These are phyloP conservation scores for Mucor sp. DNA, from an alignment of 371 early-diverging fungal species.

Conservation along the genomic window DNA sequence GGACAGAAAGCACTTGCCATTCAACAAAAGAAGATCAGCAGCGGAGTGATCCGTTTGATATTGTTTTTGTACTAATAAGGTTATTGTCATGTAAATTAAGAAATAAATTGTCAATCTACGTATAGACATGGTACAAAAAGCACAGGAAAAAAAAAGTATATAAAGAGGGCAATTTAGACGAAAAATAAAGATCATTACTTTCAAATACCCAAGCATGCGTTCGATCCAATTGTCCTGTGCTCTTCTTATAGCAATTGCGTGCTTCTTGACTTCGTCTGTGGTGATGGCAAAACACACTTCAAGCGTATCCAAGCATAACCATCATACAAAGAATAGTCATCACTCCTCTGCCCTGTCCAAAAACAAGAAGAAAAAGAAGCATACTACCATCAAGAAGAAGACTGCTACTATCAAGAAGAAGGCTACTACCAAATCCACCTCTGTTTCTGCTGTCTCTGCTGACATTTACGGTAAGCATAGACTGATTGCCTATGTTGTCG, in stretches of 20 bases:
- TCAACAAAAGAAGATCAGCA: constrained; percentile 41
- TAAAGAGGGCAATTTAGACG: neutral
- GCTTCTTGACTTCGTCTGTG: neutral
- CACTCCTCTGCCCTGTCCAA: neutral
- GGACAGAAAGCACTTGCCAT: constrained; percentile 61
- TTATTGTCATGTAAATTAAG: neutral
- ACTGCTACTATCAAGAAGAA: neutral
- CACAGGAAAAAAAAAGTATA: constrained; percentile 4
- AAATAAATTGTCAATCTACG: constrained; percentile 4
- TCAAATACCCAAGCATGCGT: neutral
- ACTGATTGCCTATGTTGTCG: constrained; percentile 39
- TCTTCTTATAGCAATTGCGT: neutral
- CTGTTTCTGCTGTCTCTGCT: neutral
- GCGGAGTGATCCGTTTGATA: constrained; percentile 9
- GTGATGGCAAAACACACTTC: neutral
- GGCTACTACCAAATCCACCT: neutral
- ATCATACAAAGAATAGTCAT: neutral
- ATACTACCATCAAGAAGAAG: neutral
- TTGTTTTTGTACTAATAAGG: constrained; percentile 1
- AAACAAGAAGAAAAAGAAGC: neutral
- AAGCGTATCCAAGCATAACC: neutral
- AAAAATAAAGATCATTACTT: neutral
- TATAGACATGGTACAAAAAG: neutral
- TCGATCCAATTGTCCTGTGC: neutral
- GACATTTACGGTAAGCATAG: constrained; percentile 13